Evolutionary conservation across 371 early-diverging fungal species (phyloP).

Genomic region (Mucor racemosus): DNA sequence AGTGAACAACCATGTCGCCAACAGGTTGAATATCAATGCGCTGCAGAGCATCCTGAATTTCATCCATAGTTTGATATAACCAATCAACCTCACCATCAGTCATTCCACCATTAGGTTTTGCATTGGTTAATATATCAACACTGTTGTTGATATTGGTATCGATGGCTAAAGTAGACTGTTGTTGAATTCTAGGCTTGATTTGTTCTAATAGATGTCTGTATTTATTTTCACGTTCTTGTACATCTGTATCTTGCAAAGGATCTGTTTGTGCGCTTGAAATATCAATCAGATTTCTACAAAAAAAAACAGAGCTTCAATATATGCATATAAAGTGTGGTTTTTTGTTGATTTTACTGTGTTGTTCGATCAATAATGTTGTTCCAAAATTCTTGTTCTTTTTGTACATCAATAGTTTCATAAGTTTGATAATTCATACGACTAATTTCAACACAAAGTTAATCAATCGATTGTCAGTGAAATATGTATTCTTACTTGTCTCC

Average conservation of each 20-base stretch:
- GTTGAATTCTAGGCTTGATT: slow-evolving; percentile 66
- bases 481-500: slow-evolving; percentile 36
- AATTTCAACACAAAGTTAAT: not conserved
- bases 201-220: slow-evolving; percentile 52
- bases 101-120: slow-evolving; percentile 36
- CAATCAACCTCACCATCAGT: slow-evolving; percentile 35
- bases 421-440: slow-evolving; percentile 40
- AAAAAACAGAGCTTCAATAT: not conserved
- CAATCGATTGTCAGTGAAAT: not conserved
- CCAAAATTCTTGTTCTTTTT: slow-evolving; percentile 55
- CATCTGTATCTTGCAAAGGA: slow-evolving; percentile 51
- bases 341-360: slow-evolving; percentile 38
- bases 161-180: not conserved
- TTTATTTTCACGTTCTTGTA: slow-evolving; percentile 50
- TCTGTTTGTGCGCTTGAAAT: slow-evolving; percentile 52
- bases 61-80: slow-evolving; percentile 51
- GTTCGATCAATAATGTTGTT: slow-evolving; percentile 50
- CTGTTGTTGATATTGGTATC: slow-evolving; percentile 20
- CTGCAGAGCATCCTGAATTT: slow-evolving; percentile 48
- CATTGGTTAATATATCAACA: slow-evolving; percentile 19
- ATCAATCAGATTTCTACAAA: slow-evolving; percentile 53
- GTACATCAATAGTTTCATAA: slow-evolving; percentile 44
- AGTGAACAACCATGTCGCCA: slow-evolving; percentile 56
- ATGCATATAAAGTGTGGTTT: not conserved
- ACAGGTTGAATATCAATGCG: slow-evolving; percentile 48